Base-by-base conservation (phyloP, 352 stramenopile genomes). In the Pythium brassicae region DNA sequence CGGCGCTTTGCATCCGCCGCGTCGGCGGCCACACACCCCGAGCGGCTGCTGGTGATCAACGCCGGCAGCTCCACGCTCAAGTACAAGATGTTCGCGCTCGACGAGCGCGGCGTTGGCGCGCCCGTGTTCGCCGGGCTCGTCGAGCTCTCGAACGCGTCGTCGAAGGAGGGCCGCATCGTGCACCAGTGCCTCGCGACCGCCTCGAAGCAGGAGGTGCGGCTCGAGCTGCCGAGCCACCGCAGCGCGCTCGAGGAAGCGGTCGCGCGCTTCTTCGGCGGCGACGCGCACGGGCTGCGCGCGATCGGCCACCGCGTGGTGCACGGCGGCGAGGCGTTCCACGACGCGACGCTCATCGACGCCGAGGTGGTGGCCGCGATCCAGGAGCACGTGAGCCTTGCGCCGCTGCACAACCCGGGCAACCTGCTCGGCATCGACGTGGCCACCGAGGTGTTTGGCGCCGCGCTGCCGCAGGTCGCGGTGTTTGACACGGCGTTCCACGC, bases 401-500 rank as follows among this genome's bases (percentile, higher is more conserved):
- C 85, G 42, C 62, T 94, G 66, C 89, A 97, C 79, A 97, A 97
- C 65, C 87, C 89, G 8, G 76, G 76, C 55, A 93, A 92, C 55
- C 55, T 96, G 43, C 65, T 89, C 34, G 89, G 86, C n/a, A 95
- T 97, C 58, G 66, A 92, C 50, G 79, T 91, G 17, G 78, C 82
- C 22, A 82, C 64, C 4, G 74, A 92, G 45, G 65, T 94, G 15
- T 90, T 96, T 65, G 85, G 78, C 26, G 44, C 67, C 0, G 46
- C 53, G 7, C 71, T 71, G 35, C 80, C 83, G 19, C 78, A 96
- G 54, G 79, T 96, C 37, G 84, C 67, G 4, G 89, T 97, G n/a
- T 97, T 96, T 64, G 89, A 97, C 70, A 97, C 89, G 51, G 83
- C 87, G 15, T 97, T 94, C 74, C 89, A 97, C 62, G 69, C 76